These are phyloP conservation scores for Aspergillus hiratsukae DNA, from an alignment of 2,329 filamentous ascomycete genomes.

Conservation along the genomic window DNA sequence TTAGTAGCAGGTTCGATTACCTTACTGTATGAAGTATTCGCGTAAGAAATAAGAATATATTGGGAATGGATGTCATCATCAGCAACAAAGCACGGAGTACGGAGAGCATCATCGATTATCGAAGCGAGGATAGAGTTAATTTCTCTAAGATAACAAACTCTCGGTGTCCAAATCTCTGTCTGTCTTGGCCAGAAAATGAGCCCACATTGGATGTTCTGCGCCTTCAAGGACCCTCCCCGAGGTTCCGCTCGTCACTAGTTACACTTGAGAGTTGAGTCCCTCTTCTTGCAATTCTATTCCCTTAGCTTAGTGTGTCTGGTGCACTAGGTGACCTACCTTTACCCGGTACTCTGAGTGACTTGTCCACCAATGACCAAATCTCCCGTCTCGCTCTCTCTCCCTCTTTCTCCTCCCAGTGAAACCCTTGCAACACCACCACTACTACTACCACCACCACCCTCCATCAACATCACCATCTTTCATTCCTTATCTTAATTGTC, in stretches of 20 bases:
- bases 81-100: background rate
- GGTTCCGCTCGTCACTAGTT: no score
- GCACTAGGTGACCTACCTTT: background rate
- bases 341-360: no score
- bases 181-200: background rate
- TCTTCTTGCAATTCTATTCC: background rate
- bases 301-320: background rate
- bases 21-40: no score
- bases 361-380: background rate
- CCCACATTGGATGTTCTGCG: background rate
- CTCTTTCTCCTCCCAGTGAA: background rate
- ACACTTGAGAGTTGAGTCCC: background rate
- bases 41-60: background rate
- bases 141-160: background rate
- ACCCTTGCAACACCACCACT: background rate
- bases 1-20: no score
- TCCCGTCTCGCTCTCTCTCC: background rate
- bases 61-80: background rate
- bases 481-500: slow-evolving; percentile 9
- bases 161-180: background rate
- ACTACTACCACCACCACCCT: background rate
- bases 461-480: background rate
- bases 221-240: no score
- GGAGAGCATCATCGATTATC: background rate
- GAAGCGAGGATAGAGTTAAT: background rate